phyloP scores from a whole-genome alignment of 805 yeast species.

The Ogataea wickerhamii region DNA sequence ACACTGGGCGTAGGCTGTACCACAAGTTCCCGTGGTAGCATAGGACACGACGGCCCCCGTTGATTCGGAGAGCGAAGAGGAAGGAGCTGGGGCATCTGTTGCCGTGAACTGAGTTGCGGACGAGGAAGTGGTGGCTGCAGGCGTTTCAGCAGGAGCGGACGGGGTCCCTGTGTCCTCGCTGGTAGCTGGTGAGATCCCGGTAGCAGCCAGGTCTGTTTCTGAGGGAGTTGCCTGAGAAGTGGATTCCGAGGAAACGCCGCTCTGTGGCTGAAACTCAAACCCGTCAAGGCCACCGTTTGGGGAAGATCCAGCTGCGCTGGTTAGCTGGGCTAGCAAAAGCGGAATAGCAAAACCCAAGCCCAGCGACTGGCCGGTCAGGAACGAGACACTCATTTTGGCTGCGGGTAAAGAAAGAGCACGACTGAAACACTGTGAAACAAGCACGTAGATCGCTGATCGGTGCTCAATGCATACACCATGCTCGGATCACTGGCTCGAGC shows the following conservation, averaged over 20 bases:
- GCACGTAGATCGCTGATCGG: no score
- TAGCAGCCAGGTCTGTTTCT: conserved; percentile 6
- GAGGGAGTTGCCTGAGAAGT: neutral
- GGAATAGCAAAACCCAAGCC: conserved; percentile 11
- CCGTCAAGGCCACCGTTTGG: conserved; percentile 19
- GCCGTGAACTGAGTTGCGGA: neutral
- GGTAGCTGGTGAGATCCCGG: conserved; percentile 3
- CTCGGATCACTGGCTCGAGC: no score
- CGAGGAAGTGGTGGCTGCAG: neutral
- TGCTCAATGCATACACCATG: no score
- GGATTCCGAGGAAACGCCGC: conserved; percentile 4
- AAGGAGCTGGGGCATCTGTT: neutral
- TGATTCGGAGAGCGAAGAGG: conserved; percentile 1
- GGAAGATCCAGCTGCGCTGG: conserved; percentile 5
- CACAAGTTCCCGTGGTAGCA: conserved; percentile 18
- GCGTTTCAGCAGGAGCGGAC: conserved; percentile 3
- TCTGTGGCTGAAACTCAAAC: conserved; percentile 4
- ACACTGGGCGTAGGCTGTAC: conserved; percentile 29
- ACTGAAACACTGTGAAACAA: no score
- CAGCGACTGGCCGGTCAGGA: conserved; percentile 9
- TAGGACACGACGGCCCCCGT: neutral
- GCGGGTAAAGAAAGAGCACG: no score
- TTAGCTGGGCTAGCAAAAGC: conserved; percentile 7
- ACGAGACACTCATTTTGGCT: conserved; percentile 4
- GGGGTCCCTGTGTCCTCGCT: conserved; percentile 9